Base-by-base conservation (phyloP, 768 basidiomycete genomes). In the Dacryopinax primogenitus region DNA sequence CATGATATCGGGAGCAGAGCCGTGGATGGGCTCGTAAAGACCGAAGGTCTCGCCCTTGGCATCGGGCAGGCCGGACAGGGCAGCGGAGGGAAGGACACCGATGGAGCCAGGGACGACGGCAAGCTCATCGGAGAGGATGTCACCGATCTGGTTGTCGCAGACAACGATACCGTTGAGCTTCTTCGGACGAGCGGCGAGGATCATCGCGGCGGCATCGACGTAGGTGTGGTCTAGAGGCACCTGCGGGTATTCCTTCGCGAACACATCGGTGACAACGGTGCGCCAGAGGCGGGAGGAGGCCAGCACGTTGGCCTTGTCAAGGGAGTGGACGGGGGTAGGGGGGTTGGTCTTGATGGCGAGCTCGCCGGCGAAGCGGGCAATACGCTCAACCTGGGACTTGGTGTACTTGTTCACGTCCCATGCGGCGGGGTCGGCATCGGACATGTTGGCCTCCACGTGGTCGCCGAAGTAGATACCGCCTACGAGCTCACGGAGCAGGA, bases 1-100 rank as follows among this genome's bases (percentile, higher is more conserved):
- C 12, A 78, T 79, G 66, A 84, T 84, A 69, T 84, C 83, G 18
- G 81, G 81, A 1, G 83, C 83, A 33, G 81, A 80, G n/a, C 83
- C 83, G 67, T 83, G 82, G 15, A 83, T 80, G 1, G 83, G 81
- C 68, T 83, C 82, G 67, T 82, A 83, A 67, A 82, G 71, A 62
- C 79, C 80, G 0, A 81, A 81, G 68, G 76, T 74, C 51, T 58
- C 51, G 51, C 51, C 51, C 47, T 74, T 73, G 51, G 77, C 71
- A 1, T 75, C 75, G 3, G 76, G 77, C 18, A 18, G 51, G 51
- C 51, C 51, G 67, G 82, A 80, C 28, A 83, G 74, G 66, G 81
- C 81, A 15, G 80, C 79, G 4, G 82, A 80, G 18, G 81, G 81
- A 16, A 82, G 82, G 41, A 82, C 82, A 2, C 81, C 82, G 64